Evolutionary conservation across 2,329 filamentous ascomycete species (phyloP), one percentile per base, ranked within the genome.

Genomic region (Xylaria digitata): DNA sequence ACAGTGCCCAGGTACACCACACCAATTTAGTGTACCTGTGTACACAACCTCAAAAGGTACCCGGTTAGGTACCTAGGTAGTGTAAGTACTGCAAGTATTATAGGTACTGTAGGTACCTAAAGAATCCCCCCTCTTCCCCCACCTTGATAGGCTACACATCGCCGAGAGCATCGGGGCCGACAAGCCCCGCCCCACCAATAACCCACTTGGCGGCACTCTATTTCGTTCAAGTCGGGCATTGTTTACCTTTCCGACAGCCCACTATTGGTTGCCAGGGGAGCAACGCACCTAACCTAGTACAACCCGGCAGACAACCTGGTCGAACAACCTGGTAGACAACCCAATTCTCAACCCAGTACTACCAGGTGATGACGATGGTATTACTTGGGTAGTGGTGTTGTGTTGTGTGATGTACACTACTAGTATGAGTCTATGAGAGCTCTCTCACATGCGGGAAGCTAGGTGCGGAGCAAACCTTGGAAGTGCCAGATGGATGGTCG

Each of bases 201-300:
- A 40, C 37, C 58, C 32, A 53, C 55, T 52, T 63, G 48, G 55
- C 40, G 52, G 37, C 37, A 40, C 37, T 40, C 26, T 58, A 17
- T 54, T 54, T 34, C 21, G 26, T 48, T 46, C 52, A 42, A 42
- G 23, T 57, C 46, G 43, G 65, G 62, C 68, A 74, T 74, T 75
- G 74, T 75, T 75, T 75, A 75, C 61, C 50, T 57, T 60, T 62
- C 17, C 52, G 58, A 59, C 54, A 61, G 61, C 70, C 69, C 63
- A 71, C 70, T 65, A 72, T 72, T 70, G 70, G 73, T 75, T 76
- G 74, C 73, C 70, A 72, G 69, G 69, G 73, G 57, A 68, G 66
- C 62, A 57, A 40, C 55, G 57, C 52, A 59, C 58, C 17, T 50
- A 37, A 52, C 42, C 45, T 45, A 19, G 50, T 40, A 48, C 23